phyloP scores from a whole-genome alignment of 169 alveolate species.

The Plasmodium billcollinsi region DNA sequence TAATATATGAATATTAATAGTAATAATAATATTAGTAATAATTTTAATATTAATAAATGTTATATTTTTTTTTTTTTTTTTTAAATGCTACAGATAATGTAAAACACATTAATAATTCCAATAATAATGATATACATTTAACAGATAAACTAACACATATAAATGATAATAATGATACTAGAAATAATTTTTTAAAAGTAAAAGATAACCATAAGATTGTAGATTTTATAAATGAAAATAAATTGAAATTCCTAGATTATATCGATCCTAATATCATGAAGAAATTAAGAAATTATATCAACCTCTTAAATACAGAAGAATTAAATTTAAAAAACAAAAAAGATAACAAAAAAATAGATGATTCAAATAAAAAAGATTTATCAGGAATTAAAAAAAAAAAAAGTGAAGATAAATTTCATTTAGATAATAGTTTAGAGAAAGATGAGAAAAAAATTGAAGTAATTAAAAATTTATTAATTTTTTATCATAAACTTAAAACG shows the following conservation, averaged over 20 bases:
- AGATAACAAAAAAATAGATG: conserved; percentile 9
- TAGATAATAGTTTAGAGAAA: conserved; percentile 1
- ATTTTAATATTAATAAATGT: background rate
- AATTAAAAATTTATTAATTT: conserved; percentile 25
- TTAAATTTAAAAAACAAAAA: conserved; percentile 17
- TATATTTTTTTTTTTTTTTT: background rate
- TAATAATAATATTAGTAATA: background rate
- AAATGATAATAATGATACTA: background rate
- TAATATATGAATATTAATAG: too few relatives aligned
- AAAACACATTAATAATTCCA: background rate
- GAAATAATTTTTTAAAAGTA: conserved; percentile 13
- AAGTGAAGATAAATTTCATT: background rate
- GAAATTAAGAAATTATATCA: conserved; percentile 30
- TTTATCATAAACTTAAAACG: conserved; percentile 44
- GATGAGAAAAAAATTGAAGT: conserved; percentile 46
- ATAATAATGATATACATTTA: background rate
- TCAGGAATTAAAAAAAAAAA: background rate
- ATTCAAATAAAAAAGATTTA: background rate
- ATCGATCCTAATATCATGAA: conserved; percentile 36
- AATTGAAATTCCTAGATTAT: conserved; percentile 35
- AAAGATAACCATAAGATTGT: conserved; percentile 39
- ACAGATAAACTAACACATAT: background rate
- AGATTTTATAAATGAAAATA: conserved; percentile 38
- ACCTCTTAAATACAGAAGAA: conserved; percentile 50
- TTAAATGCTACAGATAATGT: background rate